Percentiles rank a stretch among this genome's conserved stretches.
phyloP scores from a whole-genome alignment of 2,329 filamentous ascomycete genomes.

The Corynespora cassiicola region DNA sequence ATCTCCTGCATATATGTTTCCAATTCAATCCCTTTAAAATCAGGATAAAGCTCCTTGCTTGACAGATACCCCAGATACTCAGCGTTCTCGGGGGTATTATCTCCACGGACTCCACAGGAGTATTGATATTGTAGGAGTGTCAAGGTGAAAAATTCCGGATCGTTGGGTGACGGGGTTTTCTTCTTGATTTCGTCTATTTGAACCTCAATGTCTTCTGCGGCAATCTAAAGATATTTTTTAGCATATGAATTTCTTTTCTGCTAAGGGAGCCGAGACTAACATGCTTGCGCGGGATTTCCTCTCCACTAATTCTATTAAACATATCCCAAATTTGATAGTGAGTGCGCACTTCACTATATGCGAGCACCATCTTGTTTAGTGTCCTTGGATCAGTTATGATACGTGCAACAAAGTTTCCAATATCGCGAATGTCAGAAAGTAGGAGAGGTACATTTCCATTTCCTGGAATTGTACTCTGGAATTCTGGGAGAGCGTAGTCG shows the following conservation, averaged over 20 bases:
- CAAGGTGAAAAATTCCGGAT: background rate
- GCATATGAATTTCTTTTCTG: too few relatives aligned
- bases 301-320: conserved; percentile 44
- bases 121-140: conserved; percentile 49
- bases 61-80: conserved; percentile 61
- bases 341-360: conserved; percentile 54
- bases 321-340: conserved; percentile 55
- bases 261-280: background rate
- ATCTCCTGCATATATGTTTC: conserved; percentile 50
- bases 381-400: conserved; percentile 61
- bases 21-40: conserved; percentile 38
- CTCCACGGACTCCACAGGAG: conserved; percentile 57
- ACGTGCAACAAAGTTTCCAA: conserved; percentile 58
- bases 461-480: conserved; percentile 26
- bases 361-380: conserved; percentile 59
- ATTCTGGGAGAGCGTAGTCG: conserved; percentile 43
- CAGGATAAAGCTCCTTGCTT: conserved; percentile 60
- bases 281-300: conserved; percentile 1
- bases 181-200: too few relatives aligned
- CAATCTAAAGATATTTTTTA: background rate
- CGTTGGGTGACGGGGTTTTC: background rate
- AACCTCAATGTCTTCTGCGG: too few relatives aligned
- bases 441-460: conserved; percentile 52
- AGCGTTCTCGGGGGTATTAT: conserved; percentile 61
- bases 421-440: conserved; percentile 58